Evolutionary conservation across 768 basidiomycete genomes (phyloP).

Genomic region (Termitomyces sp.): DNA sequence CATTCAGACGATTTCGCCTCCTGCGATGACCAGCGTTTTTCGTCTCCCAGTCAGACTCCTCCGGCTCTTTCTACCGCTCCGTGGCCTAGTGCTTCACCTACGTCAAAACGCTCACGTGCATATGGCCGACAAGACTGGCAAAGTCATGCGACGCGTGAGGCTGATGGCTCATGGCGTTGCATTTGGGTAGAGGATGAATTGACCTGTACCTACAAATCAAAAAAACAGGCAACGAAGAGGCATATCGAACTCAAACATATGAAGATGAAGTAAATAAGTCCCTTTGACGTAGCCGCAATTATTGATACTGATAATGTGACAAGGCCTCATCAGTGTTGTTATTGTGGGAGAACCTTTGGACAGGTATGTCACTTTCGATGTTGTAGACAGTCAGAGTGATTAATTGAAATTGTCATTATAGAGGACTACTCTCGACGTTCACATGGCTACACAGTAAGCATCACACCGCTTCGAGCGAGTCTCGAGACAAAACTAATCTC

Average conservation of each 20-base stretch:
- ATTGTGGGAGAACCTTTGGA: conserved; percentile 12
- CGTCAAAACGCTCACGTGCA: not conserved
- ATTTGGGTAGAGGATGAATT: conserved; percentile 5
- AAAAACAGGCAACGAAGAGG: conserved; percentile 19
- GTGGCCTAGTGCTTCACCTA: not conserved
- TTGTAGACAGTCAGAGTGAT: not conserved
- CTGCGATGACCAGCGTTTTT: not conserved
- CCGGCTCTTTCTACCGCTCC: not conserved
- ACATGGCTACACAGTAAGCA: conserved; percentile 17
- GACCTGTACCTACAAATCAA: conserved; percentile 12
- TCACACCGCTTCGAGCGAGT: not conserved
- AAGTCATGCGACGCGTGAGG: conserved; percentile 3
- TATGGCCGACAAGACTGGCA: conserved; percentile 9
- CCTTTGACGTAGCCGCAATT: not conserved
- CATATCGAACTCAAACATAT: conserved; percentile 20
- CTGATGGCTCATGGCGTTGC: conserved; percentile 9
- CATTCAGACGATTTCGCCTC: not conserved
- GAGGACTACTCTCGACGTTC: conserved; percentile 18
- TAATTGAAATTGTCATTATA: not conserved
- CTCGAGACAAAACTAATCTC: not conserved
- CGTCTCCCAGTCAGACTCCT: not conserved
- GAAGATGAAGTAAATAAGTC: conserved; percentile 14
- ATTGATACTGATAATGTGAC: not conserved
- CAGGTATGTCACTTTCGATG: conserved; percentile 8
- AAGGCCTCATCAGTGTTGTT: conserved; percentile 15